phyloP scores from a whole-genome alignment of 1,284 basidiomycete species.

The Crepidotus sp. region DNA sequence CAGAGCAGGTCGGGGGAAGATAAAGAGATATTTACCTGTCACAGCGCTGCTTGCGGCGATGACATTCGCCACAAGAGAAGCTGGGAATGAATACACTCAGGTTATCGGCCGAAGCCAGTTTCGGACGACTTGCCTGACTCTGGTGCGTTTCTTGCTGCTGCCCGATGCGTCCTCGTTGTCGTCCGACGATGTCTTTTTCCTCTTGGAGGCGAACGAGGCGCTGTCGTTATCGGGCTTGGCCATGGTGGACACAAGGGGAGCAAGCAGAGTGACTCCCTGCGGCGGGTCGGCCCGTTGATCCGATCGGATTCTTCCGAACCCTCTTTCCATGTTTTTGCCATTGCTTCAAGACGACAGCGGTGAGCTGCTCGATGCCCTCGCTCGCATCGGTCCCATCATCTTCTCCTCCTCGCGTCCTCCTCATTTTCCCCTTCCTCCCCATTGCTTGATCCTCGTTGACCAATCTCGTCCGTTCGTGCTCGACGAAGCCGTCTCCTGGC shows the following conservation, averaged over 20 bases:
- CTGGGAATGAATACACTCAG: constrained; percentile 28
- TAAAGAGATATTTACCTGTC: not conserved
- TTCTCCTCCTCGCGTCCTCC: constrained; percentile 27
- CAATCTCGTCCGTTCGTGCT: constrained; percentile 36
- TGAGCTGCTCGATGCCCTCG: constrained; percentile 50
- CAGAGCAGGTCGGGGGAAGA: not conserved
- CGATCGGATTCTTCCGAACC: too few species aligned
- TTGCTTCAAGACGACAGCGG: constrained; percentile 42
- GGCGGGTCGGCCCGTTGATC: not conserved
- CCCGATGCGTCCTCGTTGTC: constrained; percentile 20
- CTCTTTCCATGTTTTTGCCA: constrained; percentile 41
- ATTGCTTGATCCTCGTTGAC: constrained; percentile 50
- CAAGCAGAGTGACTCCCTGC: not conserved
- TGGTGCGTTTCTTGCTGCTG: constrained; percentile 54
- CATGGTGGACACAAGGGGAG: constrained; percentile 2
- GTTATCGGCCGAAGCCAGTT: constrained; percentile 17
- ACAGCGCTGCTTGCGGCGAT: constrained; percentile 60
- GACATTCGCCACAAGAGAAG: constrained; percentile 81
- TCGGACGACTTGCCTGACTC: constrained; percentile 52
- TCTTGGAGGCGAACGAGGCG: constrained; percentile 31
- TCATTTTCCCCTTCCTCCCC: constrained; percentile 25
- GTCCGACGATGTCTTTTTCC: constrained; percentile 56
- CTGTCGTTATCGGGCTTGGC: constrained; percentile 17
- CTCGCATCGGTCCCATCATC: constrained; percentile 72
- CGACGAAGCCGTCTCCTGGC: constrained; percentile 54